Evolutionary conservation across 1,139 yeast genomes (phyloP).

Genomic region (Tardiomyces digboiensis): DNA sequence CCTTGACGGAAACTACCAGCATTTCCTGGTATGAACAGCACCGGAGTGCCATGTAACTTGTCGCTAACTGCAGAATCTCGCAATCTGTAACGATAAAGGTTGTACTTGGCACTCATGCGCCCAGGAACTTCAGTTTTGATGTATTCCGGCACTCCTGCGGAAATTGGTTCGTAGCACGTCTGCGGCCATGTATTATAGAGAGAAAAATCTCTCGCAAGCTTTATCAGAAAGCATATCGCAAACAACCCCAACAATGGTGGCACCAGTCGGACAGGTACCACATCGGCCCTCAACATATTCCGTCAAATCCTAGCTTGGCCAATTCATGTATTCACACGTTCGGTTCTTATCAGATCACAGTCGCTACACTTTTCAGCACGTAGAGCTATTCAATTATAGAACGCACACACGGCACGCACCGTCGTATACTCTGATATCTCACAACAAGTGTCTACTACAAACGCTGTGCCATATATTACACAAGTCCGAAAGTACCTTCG

Average conservation of each 20-base stretch:
- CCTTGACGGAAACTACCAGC: constrained; percentile 93
- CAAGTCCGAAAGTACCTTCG: too few species aligned
- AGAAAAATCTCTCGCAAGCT: neutral
- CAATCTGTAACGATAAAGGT: constrained; percentile 72
- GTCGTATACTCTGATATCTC: too few species aligned
- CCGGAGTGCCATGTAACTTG: constrained; percentile 63
- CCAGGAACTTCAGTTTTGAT: neutral
- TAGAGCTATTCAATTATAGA: too few species aligned
- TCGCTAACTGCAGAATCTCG: constrained; percentile 32
- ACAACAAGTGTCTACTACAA: too few species aligned
- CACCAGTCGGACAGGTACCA: too few species aligned
- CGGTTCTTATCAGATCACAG: too few species aligned
- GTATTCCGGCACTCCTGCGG: neutral
- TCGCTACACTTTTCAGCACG: too few species aligned
- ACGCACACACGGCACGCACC: too few species aligned
- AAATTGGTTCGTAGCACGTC: neutral
- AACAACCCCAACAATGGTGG: neutral
- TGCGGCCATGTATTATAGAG: neutral
- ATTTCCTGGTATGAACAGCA: constrained; percentile 91
- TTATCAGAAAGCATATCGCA: neutral
- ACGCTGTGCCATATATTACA: too few species aligned
- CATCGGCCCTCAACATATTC: too few species aligned
- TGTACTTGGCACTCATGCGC: constrained; percentile 67
- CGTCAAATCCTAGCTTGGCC: too few species aligned
- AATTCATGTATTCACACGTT: too few species aligned